Percentiles rank a stretch among this genome's conserved stretches.
phyloP scores from a whole-genome alignment of 2,329 filamentous ascomycete species.

The Helotiales sp. region DNA sequence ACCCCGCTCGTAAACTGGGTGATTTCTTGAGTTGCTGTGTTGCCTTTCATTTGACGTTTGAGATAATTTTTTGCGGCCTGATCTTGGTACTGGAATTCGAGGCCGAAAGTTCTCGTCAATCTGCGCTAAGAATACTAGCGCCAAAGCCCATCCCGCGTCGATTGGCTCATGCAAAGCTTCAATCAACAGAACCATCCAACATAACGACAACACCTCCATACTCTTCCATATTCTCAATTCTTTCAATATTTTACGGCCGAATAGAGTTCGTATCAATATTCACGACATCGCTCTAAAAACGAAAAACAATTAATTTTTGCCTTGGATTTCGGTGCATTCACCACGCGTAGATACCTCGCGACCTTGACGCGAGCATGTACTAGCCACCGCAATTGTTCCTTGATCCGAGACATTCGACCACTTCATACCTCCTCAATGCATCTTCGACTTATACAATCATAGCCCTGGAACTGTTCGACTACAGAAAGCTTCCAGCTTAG shows the following conservation, averaged over 20 bases:
- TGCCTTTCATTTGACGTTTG: slow-evolving; percentile 26
- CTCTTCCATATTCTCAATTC: neutral
- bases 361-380: slow-evolving; percentile 33
- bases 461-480: slow-evolving; percentile 25
- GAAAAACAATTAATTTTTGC: neutral
- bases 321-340: slow-evolving; percentile 3
- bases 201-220: neutral
- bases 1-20: slow-evolving; percentile 28
- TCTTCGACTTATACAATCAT: slow-evolving; percentile 27
- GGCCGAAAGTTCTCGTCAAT: neutral
- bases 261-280: neutral
- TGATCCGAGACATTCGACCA: slow-evolving; percentile 15
- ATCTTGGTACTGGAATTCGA: neutral
- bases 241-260: neutral
- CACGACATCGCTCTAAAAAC: neutral
- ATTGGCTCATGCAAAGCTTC: slow-evolving; percentile 13
- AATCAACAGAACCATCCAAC: slow-evolving; percentile 11
- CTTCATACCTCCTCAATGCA: slow-evolving; percentile 29
- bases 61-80: slow-evolving; percentile 8
- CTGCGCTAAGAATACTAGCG: slow-evolving; percentile 14
- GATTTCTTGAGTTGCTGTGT: slow-evolving; percentile 32
- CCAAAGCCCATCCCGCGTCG: neutral
- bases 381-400: slow-evolving; percentile 35
- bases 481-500: slow-evolving; percentile 21
- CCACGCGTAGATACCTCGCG: slow-evolving; percentile 31